These are phyloP conservation scores for Sarcomyxa edulis DNA, from an alignment of 768 basidiomycete species.

Conservation along the genomic window DNA sequence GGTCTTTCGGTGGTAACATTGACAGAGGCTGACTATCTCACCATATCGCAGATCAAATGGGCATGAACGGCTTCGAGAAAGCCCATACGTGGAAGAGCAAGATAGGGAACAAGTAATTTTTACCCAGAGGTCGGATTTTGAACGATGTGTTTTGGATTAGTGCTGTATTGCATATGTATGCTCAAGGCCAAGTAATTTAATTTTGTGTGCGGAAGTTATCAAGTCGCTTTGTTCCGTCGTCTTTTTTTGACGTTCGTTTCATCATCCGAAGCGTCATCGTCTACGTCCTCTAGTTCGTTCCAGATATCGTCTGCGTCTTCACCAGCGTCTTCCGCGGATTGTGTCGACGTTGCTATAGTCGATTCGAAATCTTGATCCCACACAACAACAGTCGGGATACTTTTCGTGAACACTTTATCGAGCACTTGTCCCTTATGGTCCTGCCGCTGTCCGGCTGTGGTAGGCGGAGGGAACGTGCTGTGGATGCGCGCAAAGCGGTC, in stretches of 20 bases:
- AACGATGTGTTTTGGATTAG: no score
- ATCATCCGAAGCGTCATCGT: no score
- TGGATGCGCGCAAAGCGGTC: conserved; percentile 74
- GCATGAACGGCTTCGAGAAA: conserved; percentile 86
- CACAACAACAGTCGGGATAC: conserved; percentile 53
- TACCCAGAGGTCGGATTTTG: no score
- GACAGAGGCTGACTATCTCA: conserved; percentile 6
- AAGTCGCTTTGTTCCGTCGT: conserved; percentile 11
- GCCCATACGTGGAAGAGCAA: conserved; percentile 84
- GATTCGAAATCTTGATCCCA: conserved; percentile 45
- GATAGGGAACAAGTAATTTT: conserved; percentile 48
- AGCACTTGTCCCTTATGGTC: conserved; percentile 56
- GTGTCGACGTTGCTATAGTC: conserved; percentile 3
- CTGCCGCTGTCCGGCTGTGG: conserved; percentile 39
- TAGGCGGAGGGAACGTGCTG: conserved; percentile 49
- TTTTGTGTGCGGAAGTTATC: background rate
- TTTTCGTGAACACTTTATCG: conserved; percentile 59
- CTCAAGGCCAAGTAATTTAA: background rate
- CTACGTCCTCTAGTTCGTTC: conserved; percentile 57
- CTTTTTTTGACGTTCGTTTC: conserved; percentile 22
- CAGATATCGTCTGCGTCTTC: conserved; percentile 55
- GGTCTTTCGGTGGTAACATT: background rate
- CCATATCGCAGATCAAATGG: conserved; percentile 51
- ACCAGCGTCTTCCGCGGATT: conserved; percentile 17
- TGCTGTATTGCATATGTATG: no score